Evolutionary conservation across 495 filamentous ascomycete genomes (phyloP), one percentile per base, ranked within the genome.

Genomic region (Aspergillus panamensis): DNA sequence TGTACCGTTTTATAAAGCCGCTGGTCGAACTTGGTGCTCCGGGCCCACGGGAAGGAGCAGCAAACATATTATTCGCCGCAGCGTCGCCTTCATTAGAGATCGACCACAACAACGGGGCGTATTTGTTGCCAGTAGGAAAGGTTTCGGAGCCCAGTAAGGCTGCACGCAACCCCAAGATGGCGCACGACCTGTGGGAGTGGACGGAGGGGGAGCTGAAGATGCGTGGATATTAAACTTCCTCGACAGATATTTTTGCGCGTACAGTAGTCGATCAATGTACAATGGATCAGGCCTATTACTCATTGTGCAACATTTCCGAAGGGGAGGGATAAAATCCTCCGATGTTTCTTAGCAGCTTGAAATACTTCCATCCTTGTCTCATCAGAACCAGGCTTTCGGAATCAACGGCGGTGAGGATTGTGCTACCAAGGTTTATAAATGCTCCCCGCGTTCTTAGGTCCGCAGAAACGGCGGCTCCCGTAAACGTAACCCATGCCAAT

Each of bases 141-240:
- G 30, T 14, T 14, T n/a, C n/a, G 6, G 30, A 49, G 1, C 14
- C 47, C 20, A 49, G 47, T 31, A 49, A 29, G n/a, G 14, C 21
- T 29, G 47, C 17, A 14, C 13, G 31, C 10, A 7, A 49, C 30
- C n/a, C 7, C 13, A 6, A 31, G 21, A 49, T 49, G 47, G 47
- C 47, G n/a, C 47, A 50, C 12, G 35, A 51, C 6, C 55, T 50
- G 44, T 57, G 55, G 55, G 33, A 43, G 1, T 57, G 48, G 45
- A 57, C 55, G 7, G 13, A 31, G n/a, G 33, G 12, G 6, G 35
- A 51, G 33, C 32, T 57, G 35, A 44, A 21, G 33, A 51, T 3
- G 19, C 45, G 33, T 31, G 20, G 47, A n/a, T 49, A 14, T 49
- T 49, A 14, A 31, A 31, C 8, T 14, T 21, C 10, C 4, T 29